phyloP scores from a whole-genome alignment of 202 grass and related monocot genomes.

The Panicum virgatum region DNA sequence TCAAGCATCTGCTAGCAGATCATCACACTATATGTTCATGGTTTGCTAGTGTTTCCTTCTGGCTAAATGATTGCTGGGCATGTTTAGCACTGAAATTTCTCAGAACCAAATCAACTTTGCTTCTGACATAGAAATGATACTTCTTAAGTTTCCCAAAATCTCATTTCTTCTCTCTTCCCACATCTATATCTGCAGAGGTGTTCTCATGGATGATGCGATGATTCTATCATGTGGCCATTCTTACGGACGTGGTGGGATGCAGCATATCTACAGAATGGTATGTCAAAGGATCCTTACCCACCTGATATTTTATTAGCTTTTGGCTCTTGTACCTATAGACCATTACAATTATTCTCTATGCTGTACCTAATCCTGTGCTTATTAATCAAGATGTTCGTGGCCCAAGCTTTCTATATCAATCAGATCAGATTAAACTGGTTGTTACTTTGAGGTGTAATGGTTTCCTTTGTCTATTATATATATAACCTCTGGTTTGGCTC shows the following conservation, averaged over 20 bases:
- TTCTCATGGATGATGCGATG: conserved; percentile 84
- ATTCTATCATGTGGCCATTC: conserved; percentile 87
- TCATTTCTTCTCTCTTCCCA: conserved; percentile 18
- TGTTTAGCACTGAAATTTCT: neutral
- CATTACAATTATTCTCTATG: neutral
- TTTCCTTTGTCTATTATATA: neutral
- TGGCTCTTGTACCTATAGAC: neutral
- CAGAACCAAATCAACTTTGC: neutral
- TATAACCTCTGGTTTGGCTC: neutral
- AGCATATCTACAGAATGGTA: conserved; percentile 85
- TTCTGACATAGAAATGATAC: neutral
- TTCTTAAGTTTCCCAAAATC: neutral
- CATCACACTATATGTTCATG: neutral
- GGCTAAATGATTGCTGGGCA: neutral
- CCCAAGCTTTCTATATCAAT: neutral
- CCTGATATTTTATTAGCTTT: neutral
- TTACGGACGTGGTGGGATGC: conserved; percentile 71
- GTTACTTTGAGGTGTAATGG: neutral
- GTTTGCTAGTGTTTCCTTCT: neutral
- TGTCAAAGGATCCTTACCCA: conserved; percentile 26
- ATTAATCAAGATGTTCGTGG: neutral
- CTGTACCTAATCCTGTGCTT: neutral
- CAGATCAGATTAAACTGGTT: neutral
- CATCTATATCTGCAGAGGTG: conserved; percentile 51
- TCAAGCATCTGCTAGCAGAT: neutral